Conservation (phyloP, 805 yeast species). For the Kodamaea fukazawae region DNA sequence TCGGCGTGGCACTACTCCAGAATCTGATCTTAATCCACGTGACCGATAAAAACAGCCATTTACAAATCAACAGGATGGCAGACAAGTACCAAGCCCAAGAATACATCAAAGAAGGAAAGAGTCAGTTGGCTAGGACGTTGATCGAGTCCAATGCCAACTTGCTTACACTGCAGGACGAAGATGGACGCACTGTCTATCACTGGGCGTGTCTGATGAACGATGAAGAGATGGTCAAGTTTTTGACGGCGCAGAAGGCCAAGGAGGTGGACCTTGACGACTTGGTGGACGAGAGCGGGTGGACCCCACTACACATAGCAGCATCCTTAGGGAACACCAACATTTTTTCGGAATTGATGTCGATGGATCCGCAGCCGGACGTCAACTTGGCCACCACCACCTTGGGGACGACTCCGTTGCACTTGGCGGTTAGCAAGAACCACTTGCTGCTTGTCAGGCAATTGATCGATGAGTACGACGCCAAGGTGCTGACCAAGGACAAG, state of each 20-base stretch:
- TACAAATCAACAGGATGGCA: too few relatives aligned
- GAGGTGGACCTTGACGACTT: constrained; percentile 64
- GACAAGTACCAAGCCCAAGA: constrained; percentile 41
- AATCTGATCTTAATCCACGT: too few relatives aligned
- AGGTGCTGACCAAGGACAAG: constrained; percentile 64
- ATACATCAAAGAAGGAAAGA: constrained; percentile 64
- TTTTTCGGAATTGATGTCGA: constrained; percentile 46
- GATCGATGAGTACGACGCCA: constrained; percentile 54
- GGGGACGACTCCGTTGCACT: constrained; percentile 73
- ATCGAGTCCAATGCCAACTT: constrained; percentile 49
- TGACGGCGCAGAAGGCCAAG: constrained; percentile 15
- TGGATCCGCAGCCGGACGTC: constrained; percentile 52
- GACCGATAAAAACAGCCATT: too few relatives aligned
- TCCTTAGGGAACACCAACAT: constrained; percentile 65
- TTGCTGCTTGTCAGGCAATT: constrained; percentile 51
- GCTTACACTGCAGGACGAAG: constrained; percentile 56
- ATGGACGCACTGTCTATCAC: constrained; percentile 77
- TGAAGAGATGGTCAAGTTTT: constrained; percentile 48
- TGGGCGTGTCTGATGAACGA: constrained; percentile 80
- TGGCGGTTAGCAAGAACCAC: constrained; percentile 72
- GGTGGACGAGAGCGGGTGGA: constrained; percentile 81
- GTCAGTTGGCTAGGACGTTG: constrained; percentile 48
- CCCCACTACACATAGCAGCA: constrained; percentile 79
- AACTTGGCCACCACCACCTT: constrained; percentile 56
- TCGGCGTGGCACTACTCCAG: too few relatives aligned